Percentiles rank a stretch among this genome's conserved stretches.
phyloP scores from a whole-genome alignment of 2,329 filamentous ascomycete species.

The Mollisiaceae sp. region DNA sequence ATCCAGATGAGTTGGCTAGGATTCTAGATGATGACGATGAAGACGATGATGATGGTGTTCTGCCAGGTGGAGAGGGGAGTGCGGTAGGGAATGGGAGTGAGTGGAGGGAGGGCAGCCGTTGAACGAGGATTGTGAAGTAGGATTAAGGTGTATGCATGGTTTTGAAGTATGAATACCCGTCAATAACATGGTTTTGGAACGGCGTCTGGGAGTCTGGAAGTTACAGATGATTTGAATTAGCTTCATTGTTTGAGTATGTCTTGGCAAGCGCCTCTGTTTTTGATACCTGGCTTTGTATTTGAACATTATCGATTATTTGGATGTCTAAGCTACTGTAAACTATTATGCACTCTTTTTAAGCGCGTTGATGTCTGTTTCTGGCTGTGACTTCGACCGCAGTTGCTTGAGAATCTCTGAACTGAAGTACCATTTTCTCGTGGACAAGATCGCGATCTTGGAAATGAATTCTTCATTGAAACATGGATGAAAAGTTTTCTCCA shows the following conservation, averaged over 20 bases:
- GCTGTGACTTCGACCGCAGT: not conserved
- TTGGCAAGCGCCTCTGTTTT: not conserved
- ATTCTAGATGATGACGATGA: slow-evolving; percentile 63
- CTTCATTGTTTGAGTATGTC: not conserved
- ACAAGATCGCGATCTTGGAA: too few relatives aligned
- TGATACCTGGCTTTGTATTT: not conserved
- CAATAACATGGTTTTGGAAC: not conserved
- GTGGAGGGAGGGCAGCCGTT: slow-evolving; percentile 32
- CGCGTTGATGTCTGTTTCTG: not conserved
- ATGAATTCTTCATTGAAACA: too few relatives aligned
- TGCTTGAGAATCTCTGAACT: not conserved
- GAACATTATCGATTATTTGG: not conserved
- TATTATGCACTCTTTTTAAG: not conserved
- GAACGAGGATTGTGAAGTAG: not conserved
- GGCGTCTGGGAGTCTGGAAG: not conserved
- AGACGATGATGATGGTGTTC: slow-evolving; percentile 37
- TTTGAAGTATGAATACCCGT: slow-evolving; percentile 9
- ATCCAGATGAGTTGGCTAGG: slow-evolving; percentile 67
- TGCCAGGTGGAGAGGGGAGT: slow-evolving; percentile 23
- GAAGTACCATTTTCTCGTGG: too few relatives aligned
- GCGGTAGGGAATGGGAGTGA: slow-evolving; percentile 36
- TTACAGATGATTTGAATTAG: not conserved
- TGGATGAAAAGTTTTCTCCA: too few relatives aligned
- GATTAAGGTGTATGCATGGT: not conserved
- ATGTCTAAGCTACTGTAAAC: not conserved